phyloP scores from a whole-genome alignment of 345 rosid genomes.

The Clausena lansium region DNA sequence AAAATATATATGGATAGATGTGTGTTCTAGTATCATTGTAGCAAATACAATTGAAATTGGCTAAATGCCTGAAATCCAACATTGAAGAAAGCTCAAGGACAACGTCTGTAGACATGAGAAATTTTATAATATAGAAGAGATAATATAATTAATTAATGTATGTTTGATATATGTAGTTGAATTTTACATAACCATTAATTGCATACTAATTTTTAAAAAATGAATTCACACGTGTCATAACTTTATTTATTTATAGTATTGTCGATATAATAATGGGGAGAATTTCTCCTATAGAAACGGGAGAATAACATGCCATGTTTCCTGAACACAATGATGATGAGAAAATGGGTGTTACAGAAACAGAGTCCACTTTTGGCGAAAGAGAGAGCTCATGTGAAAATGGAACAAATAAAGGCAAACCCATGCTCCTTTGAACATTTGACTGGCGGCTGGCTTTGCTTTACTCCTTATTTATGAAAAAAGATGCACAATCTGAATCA shows the following conservation, averaged over 20 bases:
- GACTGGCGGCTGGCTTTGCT: constrained; percentile 18
- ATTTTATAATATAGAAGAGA: accelerated
- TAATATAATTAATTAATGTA: too few relatives aligned
- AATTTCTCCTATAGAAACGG: background rate
- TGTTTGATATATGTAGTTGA: too few relatives aligned
- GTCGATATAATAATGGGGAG: too few relatives aligned
- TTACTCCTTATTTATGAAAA: background rate
- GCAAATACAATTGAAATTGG: background rate
- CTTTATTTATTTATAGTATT: too few relatives aligned
- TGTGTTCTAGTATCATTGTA: too few relatives aligned
- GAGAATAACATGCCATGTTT: constrained; percentile 1
- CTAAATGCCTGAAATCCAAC: background rate
- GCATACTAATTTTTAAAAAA: too few relatives aligned
- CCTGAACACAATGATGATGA: constrained; percentile 3
- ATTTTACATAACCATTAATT: too few relatives aligned
- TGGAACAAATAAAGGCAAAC: constrained; percentile 4
- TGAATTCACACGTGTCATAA: too few relatives aligned
- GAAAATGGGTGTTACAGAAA: background rate
- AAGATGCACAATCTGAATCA: too few relatives aligned
- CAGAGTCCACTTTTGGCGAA: background rate
- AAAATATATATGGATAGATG: too few relatives aligned
- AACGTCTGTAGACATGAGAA: too few relatives aligned
- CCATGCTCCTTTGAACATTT: constrained; percentile 20
- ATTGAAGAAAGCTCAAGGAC: background rate
- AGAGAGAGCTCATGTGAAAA: background rate